phyloP scores from a whole-genome alignment of 768 basidiomycete genomes.

The Tricholoma sp. region DNA sequence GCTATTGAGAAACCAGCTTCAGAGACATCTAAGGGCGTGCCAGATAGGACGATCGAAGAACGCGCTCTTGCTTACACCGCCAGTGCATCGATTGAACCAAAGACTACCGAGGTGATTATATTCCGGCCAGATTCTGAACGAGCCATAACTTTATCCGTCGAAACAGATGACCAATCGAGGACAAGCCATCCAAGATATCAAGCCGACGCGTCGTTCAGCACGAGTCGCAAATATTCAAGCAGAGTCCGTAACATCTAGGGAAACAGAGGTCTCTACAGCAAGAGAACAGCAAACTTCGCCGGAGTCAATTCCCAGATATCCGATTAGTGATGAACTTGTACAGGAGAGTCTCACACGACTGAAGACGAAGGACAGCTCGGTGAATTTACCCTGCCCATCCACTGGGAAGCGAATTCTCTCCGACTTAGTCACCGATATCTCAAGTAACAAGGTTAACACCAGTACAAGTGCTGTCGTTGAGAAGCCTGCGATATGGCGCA shows the following conservation, averaged over 20 bases:
- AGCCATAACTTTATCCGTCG: not conserved
- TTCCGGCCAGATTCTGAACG: not conserved
- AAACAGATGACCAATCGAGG: not conserved
- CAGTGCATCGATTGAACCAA: not conserved
- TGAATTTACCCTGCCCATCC: not conserved
- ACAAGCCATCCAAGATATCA: not conserved
- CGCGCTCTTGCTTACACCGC: not conserved
- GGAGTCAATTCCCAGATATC: not conserved
- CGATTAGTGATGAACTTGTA: not conserved
- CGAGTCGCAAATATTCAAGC: slow-evolving; percentile 5
- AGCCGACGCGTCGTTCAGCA: slow-evolving; percentile 2
- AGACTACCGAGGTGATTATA: not conserved
- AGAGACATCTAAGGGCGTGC: slow-evolving; percentile 10
- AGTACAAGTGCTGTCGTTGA: not conserved
- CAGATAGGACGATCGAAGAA: not conserved
- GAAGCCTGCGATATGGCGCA: no score
- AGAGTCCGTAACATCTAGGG: not conserved
- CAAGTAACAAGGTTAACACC: not conserved
- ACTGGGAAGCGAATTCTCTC: not conserved
- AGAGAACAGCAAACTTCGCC: not conserved
- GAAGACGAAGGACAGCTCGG: not conserved
- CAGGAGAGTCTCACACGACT: not conserved
- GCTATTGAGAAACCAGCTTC: slow-evolving; percentile 2
- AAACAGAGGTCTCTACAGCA: not conserved
- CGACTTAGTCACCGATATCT: not conserved